Evolutionary conservation across 345 rosid species (phyloP).

Genomic region (Nasturtium officinale): DNA sequence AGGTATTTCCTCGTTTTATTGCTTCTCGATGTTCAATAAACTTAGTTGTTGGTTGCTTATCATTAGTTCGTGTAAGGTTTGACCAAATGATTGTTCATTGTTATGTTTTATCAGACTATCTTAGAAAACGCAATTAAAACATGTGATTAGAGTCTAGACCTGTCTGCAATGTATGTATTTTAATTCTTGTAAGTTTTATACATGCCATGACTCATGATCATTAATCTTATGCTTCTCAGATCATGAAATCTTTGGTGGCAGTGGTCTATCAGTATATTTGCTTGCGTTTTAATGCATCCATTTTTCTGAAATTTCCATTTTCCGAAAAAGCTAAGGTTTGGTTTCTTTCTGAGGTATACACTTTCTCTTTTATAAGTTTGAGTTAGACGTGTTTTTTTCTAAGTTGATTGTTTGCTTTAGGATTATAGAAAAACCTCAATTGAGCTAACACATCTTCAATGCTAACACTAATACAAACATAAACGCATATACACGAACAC

Average conservation of each 20-base stretch:
- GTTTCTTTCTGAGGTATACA: no score
- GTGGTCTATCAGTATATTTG: not conserved
- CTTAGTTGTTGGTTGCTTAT: not conserved
- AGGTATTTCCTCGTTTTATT: not conserved
- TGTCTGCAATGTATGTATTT: not conserved
- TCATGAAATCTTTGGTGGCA: not conserved
- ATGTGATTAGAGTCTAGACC: not conserved
- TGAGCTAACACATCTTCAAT: not conserved
- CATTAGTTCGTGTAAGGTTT: not conserved
- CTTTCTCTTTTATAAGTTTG: not conserved
- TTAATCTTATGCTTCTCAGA: not conserved
- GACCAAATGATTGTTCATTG: not conserved
- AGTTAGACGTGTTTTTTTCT: not conserved
- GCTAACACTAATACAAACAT: conserved; percentile 1
- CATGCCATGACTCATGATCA: not conserved
- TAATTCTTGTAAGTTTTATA: not conserved
- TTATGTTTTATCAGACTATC: not conserved
- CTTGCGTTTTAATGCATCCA: no score
- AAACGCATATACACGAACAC: not conserved
- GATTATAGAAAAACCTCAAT: not conserved
- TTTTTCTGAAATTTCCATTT: not conserved
- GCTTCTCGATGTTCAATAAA: no score
- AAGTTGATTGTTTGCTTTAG: not conserved
- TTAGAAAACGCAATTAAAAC: not conserved
- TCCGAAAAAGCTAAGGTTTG: not conserved